phyloP scores from a whole-genome alignment of 331 rosid genomes.

The Spiraea crenata region DNA sequence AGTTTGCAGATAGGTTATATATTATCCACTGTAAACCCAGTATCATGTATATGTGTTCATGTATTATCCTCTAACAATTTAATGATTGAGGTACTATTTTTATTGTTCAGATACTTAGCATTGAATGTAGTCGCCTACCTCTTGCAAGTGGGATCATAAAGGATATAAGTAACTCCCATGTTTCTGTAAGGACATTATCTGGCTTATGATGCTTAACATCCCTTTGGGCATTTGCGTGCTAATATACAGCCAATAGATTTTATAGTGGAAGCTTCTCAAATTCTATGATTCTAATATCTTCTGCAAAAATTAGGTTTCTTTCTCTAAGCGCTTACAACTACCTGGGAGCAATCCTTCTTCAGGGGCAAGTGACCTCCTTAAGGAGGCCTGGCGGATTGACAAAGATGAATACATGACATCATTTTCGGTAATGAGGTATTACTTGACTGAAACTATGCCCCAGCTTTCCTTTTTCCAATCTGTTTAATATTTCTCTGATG shows the following conservation, averaged over 20 bases:
- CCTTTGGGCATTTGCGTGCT: background rate
- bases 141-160: slow-evolving; percentile 76
- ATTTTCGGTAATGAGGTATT: slow-evolving; percentile 81
- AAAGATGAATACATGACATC: slow-evolving; percentile 76
- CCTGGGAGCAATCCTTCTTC: slow-evolving; percentile 62
- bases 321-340: slow-evolving; percentile 69
- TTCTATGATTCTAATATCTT: slow-evolving; percentile 13
- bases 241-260: slow-evolving; percentile 1
- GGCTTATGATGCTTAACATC: slow-evolving; percentile 10
- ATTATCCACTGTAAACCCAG: background rate
- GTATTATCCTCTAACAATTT: slow-evolving; percentile 6
- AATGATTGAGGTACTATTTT: slow-evolving; percentile 7
- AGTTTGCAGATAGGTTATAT: background rate
- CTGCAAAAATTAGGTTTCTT: slow-evolving; percentile 63
- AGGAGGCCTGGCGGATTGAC: slow-evolving; percentile 82
- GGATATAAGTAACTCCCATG: slow-evolving; percentile 59
- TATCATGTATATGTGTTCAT: background rate
- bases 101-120: slow-evolving; percentile 66
- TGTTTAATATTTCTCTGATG: slow-evolving; percentile 1
- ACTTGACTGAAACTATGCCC: background rate
- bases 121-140: slow-evolving; percentile 53
- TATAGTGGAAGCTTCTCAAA: background rate
- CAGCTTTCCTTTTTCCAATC: background rate
- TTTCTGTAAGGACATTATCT: slow-evolving; percentile 59
- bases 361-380: slow-evolving; percentile 51